Conservation (phyloP, 2,329 filamentous ascomycete genomes). For the Paracorniculantispora psalliotae region DNA sequence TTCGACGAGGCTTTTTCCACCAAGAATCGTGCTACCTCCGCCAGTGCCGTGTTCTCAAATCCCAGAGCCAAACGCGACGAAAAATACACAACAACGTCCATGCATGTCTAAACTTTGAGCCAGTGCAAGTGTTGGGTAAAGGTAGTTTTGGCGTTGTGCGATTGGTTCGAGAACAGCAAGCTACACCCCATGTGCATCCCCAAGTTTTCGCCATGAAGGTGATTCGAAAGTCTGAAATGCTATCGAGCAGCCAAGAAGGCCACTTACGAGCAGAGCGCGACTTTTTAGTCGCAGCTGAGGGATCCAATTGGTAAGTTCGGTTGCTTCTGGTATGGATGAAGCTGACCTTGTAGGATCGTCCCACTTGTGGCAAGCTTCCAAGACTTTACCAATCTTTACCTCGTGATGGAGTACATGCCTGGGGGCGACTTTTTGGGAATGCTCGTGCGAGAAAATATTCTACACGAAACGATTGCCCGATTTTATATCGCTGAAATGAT, state of each 20-base stretch:
- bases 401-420: slow-evolving; percentile 98
- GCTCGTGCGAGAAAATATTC: slow-evolving; percentile 75
- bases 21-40: slow-evolving; percentile 73
- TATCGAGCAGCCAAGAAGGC: slow-evolving; percentile 84
- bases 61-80: slow-evolving; percentile 39
- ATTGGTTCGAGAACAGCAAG: slow-evolving; percentile 65
- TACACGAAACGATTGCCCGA: slow-evolving; percentile 71
- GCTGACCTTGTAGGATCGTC: slow-evolving; percentile 58
- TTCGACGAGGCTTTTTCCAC: slow-evolving; percentile 54
- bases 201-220: slow-evolving; percentile 95
- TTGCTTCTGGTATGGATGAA: not conserved
- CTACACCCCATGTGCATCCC: slow-evolving; percentile 22
- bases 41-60: slow-evolving; percentile 64
- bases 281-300: slow-evolving; percentile 82
- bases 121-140: slow-evolving; percentile 78
- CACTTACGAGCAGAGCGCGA: slow-evolving; percentile 89
- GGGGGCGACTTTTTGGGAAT: slow-evolving; percentile 90
- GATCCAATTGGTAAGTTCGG: slow-evolving; percentile 64
- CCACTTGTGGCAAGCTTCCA: slow-evolving; percentile 86
- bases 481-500: slow-evolving; percentile 97
- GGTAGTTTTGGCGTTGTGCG: slow-evolving; percentile 92
- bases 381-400: slow-evolving; percentile 75
- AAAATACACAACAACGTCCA: slow-evolving; percentile 12
- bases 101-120: slow-evolving; percentile 55
- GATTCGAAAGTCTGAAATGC: slow-evolving; percentile 89